Evolutionary conservation across 2,329 filamentous ascomycete genomes (phyloP).

Genomic region (Erysiphe neolycopersici): DNA sequence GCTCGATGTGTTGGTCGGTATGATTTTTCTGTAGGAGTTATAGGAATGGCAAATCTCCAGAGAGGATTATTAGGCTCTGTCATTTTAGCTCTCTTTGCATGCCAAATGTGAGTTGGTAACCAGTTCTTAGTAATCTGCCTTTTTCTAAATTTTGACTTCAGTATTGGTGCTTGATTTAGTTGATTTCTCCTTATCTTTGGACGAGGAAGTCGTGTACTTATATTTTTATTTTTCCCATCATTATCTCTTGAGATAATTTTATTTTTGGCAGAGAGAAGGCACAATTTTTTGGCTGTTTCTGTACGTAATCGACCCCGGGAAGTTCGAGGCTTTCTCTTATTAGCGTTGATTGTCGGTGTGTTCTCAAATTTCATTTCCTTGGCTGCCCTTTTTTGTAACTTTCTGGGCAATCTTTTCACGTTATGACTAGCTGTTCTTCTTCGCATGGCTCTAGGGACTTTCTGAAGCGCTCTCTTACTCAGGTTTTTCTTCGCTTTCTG

Average conservation of each 20-base stretch:
- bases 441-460: constrained; percentile 61
- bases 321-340: constrained; percentile 31
- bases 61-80: constrained; percentile 48
- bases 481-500: constrained; percentile 35
- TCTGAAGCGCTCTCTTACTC: constrained; percentile 59
- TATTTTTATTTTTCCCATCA: constrained; percentile 9
- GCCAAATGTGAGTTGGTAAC: constrained; percentile 85
- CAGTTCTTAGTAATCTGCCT: constrained; percentile 75
- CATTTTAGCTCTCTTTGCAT: constrained; percentile 79
- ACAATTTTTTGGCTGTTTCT: constrained; percentile 48
- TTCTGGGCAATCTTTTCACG: constrained; percentile 61
- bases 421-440: constrained; percentile 87
- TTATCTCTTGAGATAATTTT: constrained; percentile 17
- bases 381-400: constrained; percentile 41
- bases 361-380: constrained; percentile 71
- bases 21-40: constrained; percentile 70
- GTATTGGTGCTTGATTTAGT: constrained; percentile 35
- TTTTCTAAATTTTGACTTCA: constrained; percentile 49
- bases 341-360: constrained; percentile 49
- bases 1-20: constrained; percentile 73
- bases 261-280: constrained; percentile 31
- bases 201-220: constrained; percentile 19
- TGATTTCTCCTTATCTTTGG: constrained; percentile 45
- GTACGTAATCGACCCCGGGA: constrained; percentile 35
- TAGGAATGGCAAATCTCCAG: constrained; percentile 74